Evolutionary conservation across 768 basidiomycete genomes (phyloP), one percentile per base, ranked within the genome.

Genomic region (Glaciozyma antarctica): DNA sequence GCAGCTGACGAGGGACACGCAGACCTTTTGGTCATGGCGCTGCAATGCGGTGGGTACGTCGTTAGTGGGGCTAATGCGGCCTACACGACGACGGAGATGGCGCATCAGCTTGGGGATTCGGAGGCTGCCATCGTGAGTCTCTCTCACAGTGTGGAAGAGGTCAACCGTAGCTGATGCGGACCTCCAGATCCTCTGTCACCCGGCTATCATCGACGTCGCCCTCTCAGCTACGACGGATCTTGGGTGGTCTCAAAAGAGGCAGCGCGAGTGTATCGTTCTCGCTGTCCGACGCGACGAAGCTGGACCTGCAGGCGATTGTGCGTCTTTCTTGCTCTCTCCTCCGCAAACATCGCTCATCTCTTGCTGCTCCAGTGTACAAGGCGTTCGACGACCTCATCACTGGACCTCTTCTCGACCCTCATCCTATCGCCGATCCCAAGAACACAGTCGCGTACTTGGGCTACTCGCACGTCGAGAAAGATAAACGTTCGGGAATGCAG

Each of bases 21-120:
- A 58, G 57, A 66, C 51, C 32, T 56, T 26, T 43, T 58, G 19
- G 63, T 63, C 24, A 15, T 72, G 28, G 67, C 63, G 3, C 58
- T 51, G 1, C 71, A 71, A 34, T 70, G 71, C 47, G 71, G 65
- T 8, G 71, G 71, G 2, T 2, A 66, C 34, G 67, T 73, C 21
- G 62, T 70, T 43, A 65, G 71, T 1, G 76, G 72, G 2, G 72
- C 73, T 17, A 77, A 77, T 51, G 85, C 88, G 0, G 86, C 85
- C 0, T 91, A 88, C 72, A 86, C 84, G 6, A 75, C 84, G 5
- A 73, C 77, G 12, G 90, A 93, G 73, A 81, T 92, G 0, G 80
- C 79, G 1, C 83, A 84, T 75, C 90, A 93, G 74, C 85, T 87
- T 64, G 76, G 68, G 17, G 84, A 92, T 72, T 85, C 85, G 60